Evolutionary conservation across 345 rosid genomes (phyloP).

Genomic region (Moricandia arvensis): DNA sequence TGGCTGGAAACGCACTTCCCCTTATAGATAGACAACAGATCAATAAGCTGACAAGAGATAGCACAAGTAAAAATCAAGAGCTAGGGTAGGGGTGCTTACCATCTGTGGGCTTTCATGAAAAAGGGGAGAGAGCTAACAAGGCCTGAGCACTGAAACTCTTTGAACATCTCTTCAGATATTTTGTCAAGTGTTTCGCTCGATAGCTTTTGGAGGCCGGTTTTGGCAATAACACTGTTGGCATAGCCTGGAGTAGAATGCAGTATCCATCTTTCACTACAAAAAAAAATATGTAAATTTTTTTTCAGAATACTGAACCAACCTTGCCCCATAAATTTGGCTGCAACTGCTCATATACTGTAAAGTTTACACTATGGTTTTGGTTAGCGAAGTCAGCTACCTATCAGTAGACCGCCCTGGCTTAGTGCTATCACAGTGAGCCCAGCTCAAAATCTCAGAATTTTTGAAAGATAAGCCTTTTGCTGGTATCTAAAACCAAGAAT

Average conservation of each 20-base stretch:
- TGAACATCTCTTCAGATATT: conserved; percentile 66
- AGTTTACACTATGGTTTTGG: not conserved
- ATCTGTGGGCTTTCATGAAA: conserved; percentile 85
- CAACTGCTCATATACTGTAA: not conserved
- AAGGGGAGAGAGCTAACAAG: conserved; percentile 55
- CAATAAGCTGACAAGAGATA: conserved; percentile 7
- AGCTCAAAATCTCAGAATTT: conserved; percentile 61
- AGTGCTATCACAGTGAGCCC: conserved; percentile 76
- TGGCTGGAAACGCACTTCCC: conserved; percentile 93
- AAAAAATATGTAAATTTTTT: not conserved
- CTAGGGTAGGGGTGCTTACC: conserved; percentile 42
- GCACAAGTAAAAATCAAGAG: not conserved
- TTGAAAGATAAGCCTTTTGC: conserved; percentile 61
- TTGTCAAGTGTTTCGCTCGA: conserved; percentile 49
- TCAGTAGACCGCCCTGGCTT: conserved; percentile 74
- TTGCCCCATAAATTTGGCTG: not conserved
- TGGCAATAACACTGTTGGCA: conserved; percentile 54
- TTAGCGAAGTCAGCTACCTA: conserved; percentile 39
- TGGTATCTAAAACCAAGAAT: conserved; percentile 53
- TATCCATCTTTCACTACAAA: conserved; percentile 74
- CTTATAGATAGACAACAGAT: conserved; percentile 35
- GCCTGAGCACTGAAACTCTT: conserved; percentile 59
- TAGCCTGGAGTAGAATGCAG: conserved; percentile 70
- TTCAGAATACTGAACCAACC: not conserved
- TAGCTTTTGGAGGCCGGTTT: conserved; percentile 63